Conservation (phyloP, 805 yeast genomes). For the Saccharomycopsis amapae region DNA sequence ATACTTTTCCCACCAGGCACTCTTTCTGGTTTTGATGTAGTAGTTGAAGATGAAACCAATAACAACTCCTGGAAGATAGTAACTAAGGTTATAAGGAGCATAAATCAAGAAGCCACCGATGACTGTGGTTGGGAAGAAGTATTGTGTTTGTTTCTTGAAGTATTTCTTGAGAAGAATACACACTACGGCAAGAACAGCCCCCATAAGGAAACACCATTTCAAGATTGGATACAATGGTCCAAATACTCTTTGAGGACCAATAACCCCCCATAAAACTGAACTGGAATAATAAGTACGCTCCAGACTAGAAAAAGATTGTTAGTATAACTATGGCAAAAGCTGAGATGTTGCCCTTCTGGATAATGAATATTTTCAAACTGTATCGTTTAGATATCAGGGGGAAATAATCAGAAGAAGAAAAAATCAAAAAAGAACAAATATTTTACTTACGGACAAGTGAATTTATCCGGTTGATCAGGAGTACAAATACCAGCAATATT, state of each 20-base stretch:
- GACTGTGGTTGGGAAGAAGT: slow-evolving; percentile 45
- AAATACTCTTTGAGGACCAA: slow-evolving; percentile 51
- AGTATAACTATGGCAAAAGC: too few species aligned
- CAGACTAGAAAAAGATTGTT: too few species aligned
- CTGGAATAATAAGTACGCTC: slow-evolving; percentile 42
- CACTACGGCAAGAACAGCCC: slow-evolving; percentile 33
- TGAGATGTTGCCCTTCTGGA: too few species aligned
- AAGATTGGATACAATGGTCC: slow-evolving; percentile 52
- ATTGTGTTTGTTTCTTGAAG: slow-evolving; percentile 26
- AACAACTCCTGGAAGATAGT: slow-evolving; percentile 27
- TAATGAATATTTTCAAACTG: too few species aligned
- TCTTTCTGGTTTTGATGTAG: slow-evolving; percentile 39
- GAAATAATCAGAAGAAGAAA: too few species aligned
- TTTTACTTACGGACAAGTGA: slow-evolving; percentile 29
- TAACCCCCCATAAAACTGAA: slow-evolving; percentile 47
- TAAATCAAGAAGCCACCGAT: slow-evolving; percentile 42
- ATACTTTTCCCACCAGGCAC: slow-evolving; percentile 50
- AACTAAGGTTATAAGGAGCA: slow-evolving; percentile 48
- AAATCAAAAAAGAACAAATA: too few species aligned
- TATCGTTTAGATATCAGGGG: too few species aligned
- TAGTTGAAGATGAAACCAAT: slow-evolving; percentile 40
- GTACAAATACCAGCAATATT: slow-evolving; percentile 32
- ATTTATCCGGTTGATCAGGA: slow-evolving; percentile 32
- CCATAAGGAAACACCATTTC: slow-evolving; percentile 59
- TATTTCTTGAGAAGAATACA: slow-evolving; percentile 28